Evolutionary conservation across 2,329 filamentous ascomycete genomes (phyloP).

Genomic region (Penicillium decumbens): DNA sequence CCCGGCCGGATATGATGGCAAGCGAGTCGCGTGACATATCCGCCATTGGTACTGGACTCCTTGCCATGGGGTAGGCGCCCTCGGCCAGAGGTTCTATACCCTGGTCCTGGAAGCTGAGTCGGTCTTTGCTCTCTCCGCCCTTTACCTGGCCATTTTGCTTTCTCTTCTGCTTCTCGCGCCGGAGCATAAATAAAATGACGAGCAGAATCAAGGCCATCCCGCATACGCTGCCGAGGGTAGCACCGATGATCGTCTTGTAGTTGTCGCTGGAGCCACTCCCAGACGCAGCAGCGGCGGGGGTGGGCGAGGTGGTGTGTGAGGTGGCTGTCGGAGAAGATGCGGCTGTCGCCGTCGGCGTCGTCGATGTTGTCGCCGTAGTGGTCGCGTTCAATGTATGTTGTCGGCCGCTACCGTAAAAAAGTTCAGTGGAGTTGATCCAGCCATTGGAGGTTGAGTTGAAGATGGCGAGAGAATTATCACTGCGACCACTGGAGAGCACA

Average conservation of each 20-base stretch:
- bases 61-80: slow-evolving; percentile 44
- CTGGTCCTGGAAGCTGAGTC: slow-evolving; percentile 44
- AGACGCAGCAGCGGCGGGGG: slow-evolving; percentile 33
- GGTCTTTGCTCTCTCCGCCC: slow-evolving; percentile 55
- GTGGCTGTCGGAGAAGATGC: slow-evolving; percentile 30
- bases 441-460: slow-evolving; percentile 71
- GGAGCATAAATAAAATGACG: slow-evolving; percentile 63
- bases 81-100: slow-evolving; percentile 43
- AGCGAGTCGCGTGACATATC: slow-evolving; percentile 37
- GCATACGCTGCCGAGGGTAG: slow-evolving; percentile 74
- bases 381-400: slow-evolving; percentile 14
- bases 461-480: slow-evolving; percentile 63
- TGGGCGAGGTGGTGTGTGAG: slow-evolving; percentile 29
- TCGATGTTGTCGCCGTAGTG: slow-evolving; percentile 20
- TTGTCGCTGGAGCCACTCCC: slow-evolving; percentile 25
- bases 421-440: slow-evolving; percentile 68
- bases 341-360: slow-evolving; percentile 30
- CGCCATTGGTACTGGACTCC: slow-evolving; percentile 36
- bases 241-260: slow-evolving; percentile 64
- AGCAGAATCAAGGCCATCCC: slow-evolving; percentile 68
- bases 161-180: slow-evolving; percentile 49
- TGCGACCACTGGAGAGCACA: slow-evolving; percentile 72
- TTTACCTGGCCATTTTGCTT: slow-evolving; percentile 44
- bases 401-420: slow-evolving; percentile 49
- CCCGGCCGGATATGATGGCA: slow-evolving; percentile 40